phyloP scores from a whole-genome alignment of 1,284 basidiomycete genomes.

The Tremellales sp. region DNA sequence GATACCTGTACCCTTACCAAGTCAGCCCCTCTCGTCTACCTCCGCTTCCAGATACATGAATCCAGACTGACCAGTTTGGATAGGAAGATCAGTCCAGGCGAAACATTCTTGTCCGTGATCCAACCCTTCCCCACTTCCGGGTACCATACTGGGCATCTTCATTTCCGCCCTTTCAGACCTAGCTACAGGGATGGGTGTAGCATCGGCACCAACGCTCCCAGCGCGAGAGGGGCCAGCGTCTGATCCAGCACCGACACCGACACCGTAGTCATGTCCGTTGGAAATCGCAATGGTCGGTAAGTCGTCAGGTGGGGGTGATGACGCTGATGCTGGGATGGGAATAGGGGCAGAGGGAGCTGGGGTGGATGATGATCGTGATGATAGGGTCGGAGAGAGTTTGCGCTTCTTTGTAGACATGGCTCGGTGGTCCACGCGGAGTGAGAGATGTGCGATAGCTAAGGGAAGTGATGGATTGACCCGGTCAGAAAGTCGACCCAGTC shows the following conservation, averaged over 20 bases:
- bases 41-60: not conserved
- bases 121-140: constrained; percentile 35
- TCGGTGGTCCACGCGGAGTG: too few species aligned
- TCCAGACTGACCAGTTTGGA: constrained; percentile 34
- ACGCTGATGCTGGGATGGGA: not conserved
- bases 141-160: constrained; percentile 17
- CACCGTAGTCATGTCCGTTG: not conserved
- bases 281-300: not conserved
- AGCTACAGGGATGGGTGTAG: not conserved
- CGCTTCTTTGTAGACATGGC: not conserved
- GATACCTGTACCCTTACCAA: constrained; percentile 45
- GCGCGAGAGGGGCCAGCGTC: not conserved
- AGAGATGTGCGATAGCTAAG: too few species aligned
- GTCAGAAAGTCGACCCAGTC: too few species aligned
- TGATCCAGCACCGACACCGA: not conserved
- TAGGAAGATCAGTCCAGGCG: constrained; percentile 43
- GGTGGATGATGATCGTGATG: not conserved
- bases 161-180: not conserved
- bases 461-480: too few species aligned
- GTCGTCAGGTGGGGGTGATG: not conserved
- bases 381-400: not conserved
- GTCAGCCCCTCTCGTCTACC: not conserved
- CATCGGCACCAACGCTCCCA: not conserved
- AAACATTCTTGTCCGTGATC: constrained; percentile 44
- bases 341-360: not conserved